A percentile compares a stretch with the other conserved stretches of the same genome.
These are phyloP conservation scores for Nakaseomyces uthaithaninus DNA, from an alignment of 1,139 yeast species.

Conservation along the genomic window DNA sequence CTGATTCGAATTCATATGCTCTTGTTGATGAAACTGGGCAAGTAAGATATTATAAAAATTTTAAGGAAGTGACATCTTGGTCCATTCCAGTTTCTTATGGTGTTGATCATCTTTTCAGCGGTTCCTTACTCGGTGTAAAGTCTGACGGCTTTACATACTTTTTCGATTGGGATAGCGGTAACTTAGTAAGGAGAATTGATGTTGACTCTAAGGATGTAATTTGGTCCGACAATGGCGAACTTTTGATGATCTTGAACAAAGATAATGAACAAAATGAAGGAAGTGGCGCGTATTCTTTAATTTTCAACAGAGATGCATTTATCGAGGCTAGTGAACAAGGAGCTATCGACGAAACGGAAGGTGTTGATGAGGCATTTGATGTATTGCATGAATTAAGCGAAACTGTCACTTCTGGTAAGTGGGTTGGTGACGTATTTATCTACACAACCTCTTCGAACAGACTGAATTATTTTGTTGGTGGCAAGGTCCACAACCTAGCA, in stretches of 20 bases:
- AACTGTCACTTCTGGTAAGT: constrained; percentile 75
- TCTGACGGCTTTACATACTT: constrained; percentile 72
- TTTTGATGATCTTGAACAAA: constrained; percentile 67
- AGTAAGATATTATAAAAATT: constrained; percentile 71
- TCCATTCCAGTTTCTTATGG: constrained; percentile 61
- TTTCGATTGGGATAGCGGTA: constrained; percentile 89
- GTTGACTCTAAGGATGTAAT: constrained; percentile 73
- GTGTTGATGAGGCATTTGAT: constrained; percentile 79
- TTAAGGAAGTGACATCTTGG: constrained; percentile 63
- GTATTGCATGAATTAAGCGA: constrained; percentile 79
- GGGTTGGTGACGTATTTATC: constrained; percentile 95
- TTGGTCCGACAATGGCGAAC: constrained; percentile 93
- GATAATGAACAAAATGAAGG: constrained; percentile 22
- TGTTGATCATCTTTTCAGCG: constrained; percentile 79
- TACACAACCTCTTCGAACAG: constrained; percentile 82
- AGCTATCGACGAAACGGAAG: constrained; percentile 68
- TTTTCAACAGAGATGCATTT: constrained; percentile 61
- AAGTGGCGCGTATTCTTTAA: constrained; percentile 73
- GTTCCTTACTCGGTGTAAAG: constrained; percentile 76
- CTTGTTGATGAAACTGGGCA: constrained; percentile 61
- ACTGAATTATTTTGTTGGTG: constrained; percentile 90
- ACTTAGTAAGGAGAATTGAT: constrained; percentile 72
- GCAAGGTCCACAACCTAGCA: constrained; percentile 82
- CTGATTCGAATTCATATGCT: constrained; percentile 82
- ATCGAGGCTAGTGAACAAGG: constrained; percentile 55